Percentiles rank a stretch among this genome's conserved stretches.
phyloP scores from a whole-genome alignment of 805 yeast species.

The Starmerella davenportii region DNA sequence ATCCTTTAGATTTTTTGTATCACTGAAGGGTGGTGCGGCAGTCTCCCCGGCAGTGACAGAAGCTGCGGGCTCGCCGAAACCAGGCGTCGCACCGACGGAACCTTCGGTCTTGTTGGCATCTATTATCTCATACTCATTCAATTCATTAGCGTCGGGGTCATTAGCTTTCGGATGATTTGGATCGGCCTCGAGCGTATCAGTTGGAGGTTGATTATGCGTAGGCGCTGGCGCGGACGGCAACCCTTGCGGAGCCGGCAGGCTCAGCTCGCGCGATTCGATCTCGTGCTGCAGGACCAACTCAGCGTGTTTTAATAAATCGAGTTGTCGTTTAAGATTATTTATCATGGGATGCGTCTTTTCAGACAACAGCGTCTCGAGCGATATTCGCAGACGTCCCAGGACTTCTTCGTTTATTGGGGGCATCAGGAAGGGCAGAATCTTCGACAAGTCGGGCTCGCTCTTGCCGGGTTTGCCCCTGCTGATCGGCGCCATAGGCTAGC shows the following conservation, averaged over 20 bases:
- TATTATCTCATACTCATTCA: neutral
- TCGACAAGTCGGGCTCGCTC: slow-evolving; percentile 21
- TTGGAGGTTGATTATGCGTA: too few species aligned
- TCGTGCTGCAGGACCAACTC: slow-evolving; percentile 14
- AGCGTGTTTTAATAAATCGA: slow-evolving; percentile 13
- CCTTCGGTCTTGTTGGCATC: neutral
- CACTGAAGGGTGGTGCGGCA: too few species aligned
- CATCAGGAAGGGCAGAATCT: slow-evolving; percentile 26
- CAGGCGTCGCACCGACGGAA: neutral
- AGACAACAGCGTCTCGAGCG: slow-evolving; percentile 14
- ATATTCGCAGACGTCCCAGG: slow-evolving; percentile 12
- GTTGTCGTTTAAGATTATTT: slow-evolving; percentile 13
- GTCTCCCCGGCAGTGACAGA: neutral
- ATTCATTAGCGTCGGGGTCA: neutral
- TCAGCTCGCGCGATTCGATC: slow-evolving; percentile 1
- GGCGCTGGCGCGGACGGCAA: neutral
- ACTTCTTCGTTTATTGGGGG: slow-evolving; percentile 21
- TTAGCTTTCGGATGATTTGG: neutral
- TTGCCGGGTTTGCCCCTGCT: slow-evolving; percentile 19
- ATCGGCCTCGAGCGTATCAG: neutral
- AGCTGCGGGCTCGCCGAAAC: neutral
- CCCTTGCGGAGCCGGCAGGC: neutral
- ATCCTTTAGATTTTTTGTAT: neutral
- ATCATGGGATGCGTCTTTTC: slow-evolving; percentile 15
- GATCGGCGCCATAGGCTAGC: slow-evolving; percentile 1